Evolutionary conservation across 768 basidiomycete species (phyloP).

Genomic region (Termitomyces sp.): DNA sequence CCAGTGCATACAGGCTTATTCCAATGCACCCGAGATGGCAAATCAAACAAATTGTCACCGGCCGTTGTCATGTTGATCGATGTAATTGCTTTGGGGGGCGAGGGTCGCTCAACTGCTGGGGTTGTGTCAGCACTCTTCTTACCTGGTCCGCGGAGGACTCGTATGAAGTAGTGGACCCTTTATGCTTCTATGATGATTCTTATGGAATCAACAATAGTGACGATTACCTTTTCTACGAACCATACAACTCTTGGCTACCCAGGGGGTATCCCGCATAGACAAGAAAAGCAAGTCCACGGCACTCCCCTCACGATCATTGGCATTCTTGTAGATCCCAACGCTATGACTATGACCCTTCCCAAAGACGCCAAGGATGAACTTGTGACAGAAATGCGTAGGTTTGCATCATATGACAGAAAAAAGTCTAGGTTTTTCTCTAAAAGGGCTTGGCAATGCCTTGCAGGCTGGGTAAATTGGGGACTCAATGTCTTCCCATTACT

Average conservation of each 20-base stretch:
- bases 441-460: slow-evolving; percentile 23
- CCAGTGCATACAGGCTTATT: slow-evolving; percentile 28
- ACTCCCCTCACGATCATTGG: slow-evolving; percentile 31
- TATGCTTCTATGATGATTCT: slow-evolving; percentile 31
- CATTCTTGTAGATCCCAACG: slow-evolving; percentile 30
- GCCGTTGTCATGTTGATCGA: slow-evolving; percentile 25
- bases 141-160: slow-evolving; percentile 29
- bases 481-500: slow-evolving; percentile 33
- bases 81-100: slow-evolving; percentile 30
- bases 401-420: slow-evolving; percentile 6
- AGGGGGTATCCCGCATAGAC: slow-evolving; percentile 31
- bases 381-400: slow-evolving; percentile 5
- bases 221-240: slow-evolving; percentile 22
- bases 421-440: background rate
- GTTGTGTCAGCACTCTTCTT: slow-evolving; percentile 24
- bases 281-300: slow-evolving; percentile 35
- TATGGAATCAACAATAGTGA: slow-evolving; percentile 19
- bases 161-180: slow-evolving; percentile 12
- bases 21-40: slow-evolving; percentile 29
- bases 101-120: slow-evolving; percentile 18
- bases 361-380: slow-evolving; percentile 6
- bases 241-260: slow-evolving; percentile 16
- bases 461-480: slow-evolving; percentile 35
- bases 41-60: slow-evolving; percentile 29
- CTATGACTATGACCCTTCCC: slow-evolving; percentile 25